These are phyloP conservation scores for Omphalotus olearius DNA, from an alignment of 1,284 basidiomycete species.

Conservation along the genomic window DNA sequence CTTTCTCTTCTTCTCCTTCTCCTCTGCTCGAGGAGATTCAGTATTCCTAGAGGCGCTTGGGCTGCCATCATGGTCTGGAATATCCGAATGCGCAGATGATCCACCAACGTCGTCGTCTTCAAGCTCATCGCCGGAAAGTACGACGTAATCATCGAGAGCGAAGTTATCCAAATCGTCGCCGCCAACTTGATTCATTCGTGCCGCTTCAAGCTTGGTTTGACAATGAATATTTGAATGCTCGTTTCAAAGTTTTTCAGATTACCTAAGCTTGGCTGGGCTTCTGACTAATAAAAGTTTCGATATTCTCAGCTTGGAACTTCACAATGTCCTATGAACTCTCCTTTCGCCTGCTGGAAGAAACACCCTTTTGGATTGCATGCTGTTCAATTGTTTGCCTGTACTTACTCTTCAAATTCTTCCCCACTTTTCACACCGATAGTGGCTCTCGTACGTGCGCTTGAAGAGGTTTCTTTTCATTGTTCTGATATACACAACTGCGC, in stretches of 20 bases:
- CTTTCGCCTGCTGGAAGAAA: too few relatives aligned
- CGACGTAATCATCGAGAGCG: conserved; percentile 65
- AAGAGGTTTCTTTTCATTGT: not conserved
- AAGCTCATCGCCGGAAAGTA: conserved; percentile 50
- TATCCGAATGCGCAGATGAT: conserved; percentile 20
- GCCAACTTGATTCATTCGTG: conserved; percentile 19
- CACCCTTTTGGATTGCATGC: too few relatives aligned
- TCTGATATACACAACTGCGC: too few relatives aligned
- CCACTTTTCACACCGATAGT: too few relatives aligned
- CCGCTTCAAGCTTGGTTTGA: too few relatives aligned
- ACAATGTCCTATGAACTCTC: too few relatives aligned
- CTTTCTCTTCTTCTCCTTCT: conserved; percentile 59
- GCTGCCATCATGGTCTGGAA: not conserved
- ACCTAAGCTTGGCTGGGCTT: not conserved
- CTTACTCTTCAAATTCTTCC: too few relatives aligned
- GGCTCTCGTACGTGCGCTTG: not conserved
- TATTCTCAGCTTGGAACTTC: too few relatives aligned
- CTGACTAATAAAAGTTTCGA: too few relatives aligned
- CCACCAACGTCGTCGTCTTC: conserved; percentile 32
- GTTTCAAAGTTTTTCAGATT: not conserved
- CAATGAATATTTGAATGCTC: too few relatives aligned
- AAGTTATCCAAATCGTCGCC: conserved; percentile 82
- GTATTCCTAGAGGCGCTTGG: conserved; percentile 12
- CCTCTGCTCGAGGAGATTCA: conserved; percentile 21
- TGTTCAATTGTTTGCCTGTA: too few relatives aligned